phyloP scores from a whole-genome alignment of 2,329 filamentous ascomycete genomes.

The Cladosporium sp. region DNA sequence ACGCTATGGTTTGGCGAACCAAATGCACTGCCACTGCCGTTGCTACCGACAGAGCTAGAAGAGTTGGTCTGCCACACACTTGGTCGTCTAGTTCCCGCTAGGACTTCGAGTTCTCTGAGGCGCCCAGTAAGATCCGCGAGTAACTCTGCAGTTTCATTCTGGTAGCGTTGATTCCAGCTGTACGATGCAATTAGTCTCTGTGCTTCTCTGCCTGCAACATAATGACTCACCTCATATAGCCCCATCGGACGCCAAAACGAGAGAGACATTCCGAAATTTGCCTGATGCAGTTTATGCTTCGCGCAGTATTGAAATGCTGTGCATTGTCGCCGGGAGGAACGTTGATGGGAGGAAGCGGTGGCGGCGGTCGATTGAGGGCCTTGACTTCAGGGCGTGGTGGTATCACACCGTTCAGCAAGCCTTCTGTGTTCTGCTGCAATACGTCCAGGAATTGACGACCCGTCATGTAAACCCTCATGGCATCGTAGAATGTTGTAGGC shows the following conservation, averaged over 20 bases:
- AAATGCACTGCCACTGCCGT: slow-evolving; percentile 20
- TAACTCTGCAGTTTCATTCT: slow-evolving; percentile 40
- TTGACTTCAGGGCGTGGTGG: slow-evolving; percentile 39
- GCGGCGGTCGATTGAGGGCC: slow-evolving; percentile 33
- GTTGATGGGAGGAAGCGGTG: slow-evolving; percentile 29
- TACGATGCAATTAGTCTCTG: slow-evolving; percentile 1
- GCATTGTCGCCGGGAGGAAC: slow-evolving; percentile 26
- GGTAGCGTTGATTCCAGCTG: slow-evolving; percentile 47
- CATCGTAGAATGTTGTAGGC: slow-evolving; percentile 83
- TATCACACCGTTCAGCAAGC: slow-evolving; percentile 35
- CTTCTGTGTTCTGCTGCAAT: slow-evolving; percentile 50
- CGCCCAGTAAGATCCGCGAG: slow-evolving; percentile 40
- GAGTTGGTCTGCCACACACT: slow-evolving; percentile 26
- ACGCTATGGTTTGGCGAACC: slow-evolving; percentile 16
- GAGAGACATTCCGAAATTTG: slow-evolving; percentile 44
- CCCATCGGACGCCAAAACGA: slow-evolving; percentile 45
- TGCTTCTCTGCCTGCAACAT: neutral
- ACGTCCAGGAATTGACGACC: slow-evolving; percentile 55
- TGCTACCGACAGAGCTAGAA: slow-evolving; percentile 24
- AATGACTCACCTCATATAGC: slow-evolving; percentile 38
- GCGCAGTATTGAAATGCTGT: slow-evolving; percentile 32
- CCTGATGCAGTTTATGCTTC: slow-evolving; percentile 45
- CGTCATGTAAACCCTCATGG: slow-evolving; percentile 74
- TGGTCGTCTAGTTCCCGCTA: slow-evolving; percentile 18
- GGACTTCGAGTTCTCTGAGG: slow-evolving; percentile 28